Base-by-base conservation (phyloP, 768 basidiomycete species). In the Kwoniella dejecticola region DNA sequence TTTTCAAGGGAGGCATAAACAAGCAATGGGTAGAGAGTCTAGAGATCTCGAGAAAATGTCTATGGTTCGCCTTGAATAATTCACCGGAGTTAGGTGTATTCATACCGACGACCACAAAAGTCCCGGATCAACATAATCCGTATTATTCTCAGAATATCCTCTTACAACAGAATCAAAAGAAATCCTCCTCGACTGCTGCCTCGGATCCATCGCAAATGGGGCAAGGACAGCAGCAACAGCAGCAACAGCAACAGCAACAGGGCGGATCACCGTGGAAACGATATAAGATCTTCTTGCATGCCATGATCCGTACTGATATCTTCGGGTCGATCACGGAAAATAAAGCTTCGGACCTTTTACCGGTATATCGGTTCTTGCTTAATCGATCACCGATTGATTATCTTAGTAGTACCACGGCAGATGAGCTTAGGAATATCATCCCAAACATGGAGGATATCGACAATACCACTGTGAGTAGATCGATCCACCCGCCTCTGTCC, bases 381-480 rank as follows among this genome's bases (percentile, higher is more conserved):
- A 50, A 50, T 50, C 12, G 30, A 3, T 50, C 48, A n/a, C 15
- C 31, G 11, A 31, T 31, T 21, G 29, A 50, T 6, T n/a, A 15
- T 29, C n/a, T 33, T 31, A 27, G 10, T 47, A n/a, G n/a, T 13
- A 44, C 10, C 19, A 47, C 13, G 21, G 0, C 17, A 15, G 29
- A 31, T 36, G 17, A 29, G 1, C 21, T 33, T 1, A 31, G 33
- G 12, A 29, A 31, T 15, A 50, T 30, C 30, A 29, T 50, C 11
- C 48, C 30, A 8, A 50, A 30, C 21, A 5, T 36, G n/a, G 30
- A n/a, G 7, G 30, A 30, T 50, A 30, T 50, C 2, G 48, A 50
- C 33, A 50, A 50, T 21, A 50, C 48, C 48, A 50, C 48, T 30
- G 48, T 50, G n/a, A 33, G 48, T 50, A 15, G 19, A 24, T 0